Evolutionary conservation across 208 protist genomes (phyloP).

Genomic region (Strigomonas galati): DNA sequence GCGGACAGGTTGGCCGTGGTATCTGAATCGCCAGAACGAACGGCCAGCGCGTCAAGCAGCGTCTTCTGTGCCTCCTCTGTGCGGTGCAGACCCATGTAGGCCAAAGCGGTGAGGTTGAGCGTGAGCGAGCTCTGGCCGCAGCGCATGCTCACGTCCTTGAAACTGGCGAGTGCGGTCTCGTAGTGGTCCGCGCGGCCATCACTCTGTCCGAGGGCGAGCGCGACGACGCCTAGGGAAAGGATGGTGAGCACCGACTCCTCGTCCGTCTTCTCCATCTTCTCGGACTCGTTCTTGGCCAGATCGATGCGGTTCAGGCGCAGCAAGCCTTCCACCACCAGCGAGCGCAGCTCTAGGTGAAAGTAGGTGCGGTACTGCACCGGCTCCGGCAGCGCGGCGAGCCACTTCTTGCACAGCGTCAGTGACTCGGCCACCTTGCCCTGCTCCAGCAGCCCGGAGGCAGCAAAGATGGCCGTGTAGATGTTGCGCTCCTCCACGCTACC

Average conservation of each 20-base stretch:
- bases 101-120: constrained; percentile 74
- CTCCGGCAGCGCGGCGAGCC: constrained; percentile 44
- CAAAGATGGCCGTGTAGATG: constrained; percentile 46
- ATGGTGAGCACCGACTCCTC: constrained; percentile 77
- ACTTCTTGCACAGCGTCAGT: constrained; percentile 53
- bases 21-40: constrained; percentile 60
- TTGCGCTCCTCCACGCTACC: constrained; percentile 16
- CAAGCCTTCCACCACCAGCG: constrained; percentile 58
- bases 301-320: constrained; percentile 74
- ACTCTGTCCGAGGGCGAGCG: constrained; percentile 45
- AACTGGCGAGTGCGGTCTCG: constrained; percentile 47
- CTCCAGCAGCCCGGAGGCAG: constrained; percentile 45
- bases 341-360: constrained; percentile 53
- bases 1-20: constrained; percentile 81
- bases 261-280: constrained; percentile 77
- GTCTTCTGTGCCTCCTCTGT: constrained; percentile 67
- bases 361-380: constrained; percentile 19
- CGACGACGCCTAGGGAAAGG: constrained; percentile 59
- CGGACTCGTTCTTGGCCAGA: constrained; percentile 61
- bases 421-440: constrained; percentile 36
- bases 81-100: constrained; percentile 59
- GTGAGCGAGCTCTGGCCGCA: constrained; percentile 64
- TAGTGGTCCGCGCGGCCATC: constrained; percentile 27
- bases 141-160: constrained; percentile 74
- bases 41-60: constrained; percentile 68